Evolutionary conservation across 768 basidiomycete genomes (phyloP).

Genomic region (Pisolithus tinctorius): DNA sequence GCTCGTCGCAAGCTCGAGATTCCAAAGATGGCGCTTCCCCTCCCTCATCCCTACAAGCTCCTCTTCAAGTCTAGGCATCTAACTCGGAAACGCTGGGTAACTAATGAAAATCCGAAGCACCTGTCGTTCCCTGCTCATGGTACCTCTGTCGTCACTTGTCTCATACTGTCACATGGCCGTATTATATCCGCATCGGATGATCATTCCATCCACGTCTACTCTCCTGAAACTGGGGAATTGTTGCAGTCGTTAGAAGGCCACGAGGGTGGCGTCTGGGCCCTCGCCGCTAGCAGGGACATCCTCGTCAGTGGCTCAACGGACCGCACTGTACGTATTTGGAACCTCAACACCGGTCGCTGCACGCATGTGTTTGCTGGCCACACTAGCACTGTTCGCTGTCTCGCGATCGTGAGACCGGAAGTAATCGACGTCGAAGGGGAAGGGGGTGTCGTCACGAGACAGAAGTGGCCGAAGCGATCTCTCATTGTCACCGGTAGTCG

Average conservation of each 20-base stretch:
- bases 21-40: conserved; percentile 44
- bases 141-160: conserved; percentile 88
- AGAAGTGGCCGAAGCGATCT: conserved; percentile 68
- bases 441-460: conserved; percentile 51
- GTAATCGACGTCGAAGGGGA: conserved; percentile 69
- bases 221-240: conserved; percentile 74
- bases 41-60: conserved; percentile 84
- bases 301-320: conserved; percentile 92
- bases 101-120: conserved; percentile 64
- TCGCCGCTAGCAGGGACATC: conserved; percentile 82
- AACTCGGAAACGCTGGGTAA: conserved; percentile 75
- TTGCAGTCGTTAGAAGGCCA: conserved; percentile 78
- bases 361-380: conserved; percentile 95
- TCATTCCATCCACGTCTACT: conserved; percentile 93
- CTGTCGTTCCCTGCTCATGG: conserved; percentile 85
- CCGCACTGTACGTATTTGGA: conserved; percentile 90
- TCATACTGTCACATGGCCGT: conserved; percentile 89
- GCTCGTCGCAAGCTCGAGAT: conserved; percentile 46
- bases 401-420: conserved; percentile 94
- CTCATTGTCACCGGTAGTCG: conserved; percentile 69
- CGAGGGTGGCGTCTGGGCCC: conserved; percentile 94
- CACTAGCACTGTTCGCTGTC: conserved; percentile 91
- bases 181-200: conserved; percentile 98
- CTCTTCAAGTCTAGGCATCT: conserved; percentile 89
- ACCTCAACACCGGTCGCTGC: conserved; percentile 69